Conservation (phyloP, 1,284 basidiomycete genomes). For the Inonotus obliquus region DNA sequence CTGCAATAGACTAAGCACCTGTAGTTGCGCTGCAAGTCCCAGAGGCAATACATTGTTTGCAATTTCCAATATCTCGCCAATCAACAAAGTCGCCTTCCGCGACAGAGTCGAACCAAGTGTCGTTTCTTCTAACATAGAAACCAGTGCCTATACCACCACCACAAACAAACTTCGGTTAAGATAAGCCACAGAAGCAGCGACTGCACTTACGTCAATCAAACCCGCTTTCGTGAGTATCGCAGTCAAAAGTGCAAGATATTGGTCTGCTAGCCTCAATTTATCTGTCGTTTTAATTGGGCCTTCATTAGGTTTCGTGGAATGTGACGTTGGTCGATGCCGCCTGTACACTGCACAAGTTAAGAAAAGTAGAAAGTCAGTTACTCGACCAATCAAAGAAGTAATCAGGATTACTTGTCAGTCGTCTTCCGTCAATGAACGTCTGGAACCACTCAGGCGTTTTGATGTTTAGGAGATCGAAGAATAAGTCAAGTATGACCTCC, state of each 20-base stretch:
- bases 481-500: constrained; percentile 91
- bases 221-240: constrained; percentile 86
- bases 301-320: constrained; percentile 29
- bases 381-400: neutral
- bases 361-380: neutral
- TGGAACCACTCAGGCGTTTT: constrained; percentile 87
- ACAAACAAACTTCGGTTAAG: neutral
- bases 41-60: constrained; percentile 88
- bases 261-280: constrained; percentile 82
- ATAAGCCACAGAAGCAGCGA: neutral
- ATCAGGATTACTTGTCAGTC: constrained; percentile 64
- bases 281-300: constrained; percentile 43
- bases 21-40: constrained; percentile 76
- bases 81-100: constrained; percentile 86
- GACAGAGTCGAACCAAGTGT: constrained; percentile 65
- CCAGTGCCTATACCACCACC: constrained; percentile 60
- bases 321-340: constrained; percentile 37
- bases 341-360: constrained; percentile 65
- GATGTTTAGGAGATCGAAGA: constrained; percentile 92
- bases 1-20: constrained; percentile 41
- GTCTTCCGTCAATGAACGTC: constrained; percentile 82
- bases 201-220: constrained; percentile 66
- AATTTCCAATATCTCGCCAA: constrained; percentile 88
- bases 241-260: constrained; percentile 89
- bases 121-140: constrained; percentile 76